Percentiles rank a stretch among this genome's conserved stretches.
Evolutionary conservation across 805 yeast species (phyloP).

Genomic region (Wickerhamiella qilinensis): DNA sequence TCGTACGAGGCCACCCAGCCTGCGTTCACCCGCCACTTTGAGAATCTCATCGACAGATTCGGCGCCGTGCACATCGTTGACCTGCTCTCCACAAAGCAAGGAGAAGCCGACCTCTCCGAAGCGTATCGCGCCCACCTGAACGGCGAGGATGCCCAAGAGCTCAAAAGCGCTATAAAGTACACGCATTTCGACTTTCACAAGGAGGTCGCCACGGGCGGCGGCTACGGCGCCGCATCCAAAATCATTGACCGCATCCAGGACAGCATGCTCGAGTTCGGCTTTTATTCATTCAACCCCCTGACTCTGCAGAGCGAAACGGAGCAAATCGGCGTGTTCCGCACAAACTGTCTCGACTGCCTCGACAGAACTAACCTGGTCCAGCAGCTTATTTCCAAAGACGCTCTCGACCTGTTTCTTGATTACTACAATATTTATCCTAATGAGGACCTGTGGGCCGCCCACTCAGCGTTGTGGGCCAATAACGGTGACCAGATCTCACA

Average conservation of each 20-base stretch:
- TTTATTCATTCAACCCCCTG: constrained; percentile 53
- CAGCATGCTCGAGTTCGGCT: constrained; percentile 65
- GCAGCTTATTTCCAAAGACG: constrained; percentile 59
- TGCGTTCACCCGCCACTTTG: constrained; percentile 69
- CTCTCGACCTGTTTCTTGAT: constrained; percentile 31
- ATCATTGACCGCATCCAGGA: constrained; percentile 48
- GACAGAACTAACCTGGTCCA: constrained; percentile 81
- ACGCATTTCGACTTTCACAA: constrained; percentile 89
- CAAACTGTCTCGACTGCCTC: constrained; percentile 87
- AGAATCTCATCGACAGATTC: constrained; percentile 49
- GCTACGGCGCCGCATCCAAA: constrained; percentile 67
- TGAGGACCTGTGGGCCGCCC: constrained; percentile 50
- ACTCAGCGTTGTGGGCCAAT: constrained; percentile 91
- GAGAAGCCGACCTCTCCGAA: constrained; percentile 56
- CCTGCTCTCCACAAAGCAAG: constrained; percentile 60
- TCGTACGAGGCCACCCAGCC: constrained; percentile 88
- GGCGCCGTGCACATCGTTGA: constrained; percentile 86
- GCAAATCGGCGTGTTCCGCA: constrained; percentile 83
- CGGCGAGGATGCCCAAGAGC: constrained; percentile 21
- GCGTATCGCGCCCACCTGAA: constrained; percentile 48
- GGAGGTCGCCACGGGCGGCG: constrained; percentile 70
- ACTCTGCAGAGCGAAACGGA: constrained; percentile 42
- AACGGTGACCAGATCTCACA: constrained; percentile 94
- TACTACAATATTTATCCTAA: constrained; percentile 28
- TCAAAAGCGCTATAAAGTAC: constrained; percentile 28